Evolutionary conservation across 805 yeast genomes (phyloP), one percentile per base, ranked within the genome.

Genomic region (Kazachstania kunashirensis): DNA sequence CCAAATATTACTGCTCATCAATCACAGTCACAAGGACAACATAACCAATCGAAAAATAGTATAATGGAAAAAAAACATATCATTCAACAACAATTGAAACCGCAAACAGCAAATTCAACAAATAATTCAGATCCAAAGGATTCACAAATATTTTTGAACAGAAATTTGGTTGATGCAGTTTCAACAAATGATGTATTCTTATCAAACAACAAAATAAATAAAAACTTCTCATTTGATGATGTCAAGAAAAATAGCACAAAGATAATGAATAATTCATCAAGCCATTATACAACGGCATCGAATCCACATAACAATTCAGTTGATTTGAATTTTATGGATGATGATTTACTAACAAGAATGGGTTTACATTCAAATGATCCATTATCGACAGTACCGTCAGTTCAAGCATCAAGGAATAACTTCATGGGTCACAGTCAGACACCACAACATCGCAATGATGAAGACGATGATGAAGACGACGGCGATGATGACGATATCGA

Each of bases 151-250:
- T 30, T 38, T 15, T 17, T 35, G 4, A 38, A 38, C 17, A 37
- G 41, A 3, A 30, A 73, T 50, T 65, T 75, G 34, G 76, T 84
- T 67, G 96, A 85, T 50, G 83, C 94, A 0, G 96, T 88, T 4
- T 77, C 92, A 9, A 88, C 96, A 8, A 86, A 83, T 48, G 97
- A 88, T 57, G 96, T 88, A 41, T 88, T 88, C 53, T 66, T 88
- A 10, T 29, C 31, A 38, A 35, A 35, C 29, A 42, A 31, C 41
- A 39, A 13, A 36, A 6, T 25, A 25, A 34, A 33, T 45, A 35
- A 37, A 36, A 30, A 34, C 43, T 31, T 26, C 18, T 17, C 23
- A 26, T 32, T 32, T 29, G 17, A 33, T n/a, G 12, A n/a, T 5
- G 10, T 17, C 12, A 34, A 14, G 7, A 89, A 96, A 13, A 88